These are phyloP conservation scores for Xylaria longipes DNA, from an alignment of 495 filamentous ascomycete genomes.

Conservation along the genomic window DNA sequence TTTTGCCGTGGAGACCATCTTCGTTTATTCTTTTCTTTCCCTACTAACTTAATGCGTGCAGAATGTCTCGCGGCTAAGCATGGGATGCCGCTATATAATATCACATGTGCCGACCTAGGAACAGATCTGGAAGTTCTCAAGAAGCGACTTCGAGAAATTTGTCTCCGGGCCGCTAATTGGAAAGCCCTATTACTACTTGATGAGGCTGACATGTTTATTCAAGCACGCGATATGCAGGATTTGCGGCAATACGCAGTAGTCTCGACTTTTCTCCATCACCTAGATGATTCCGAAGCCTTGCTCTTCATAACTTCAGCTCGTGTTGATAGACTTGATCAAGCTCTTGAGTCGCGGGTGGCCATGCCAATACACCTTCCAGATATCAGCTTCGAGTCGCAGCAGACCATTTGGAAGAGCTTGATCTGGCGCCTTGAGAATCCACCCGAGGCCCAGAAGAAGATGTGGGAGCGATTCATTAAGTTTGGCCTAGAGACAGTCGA, in stretches of 20 bases:
- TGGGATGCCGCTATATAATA: background rate
- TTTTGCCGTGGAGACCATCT: background rate
- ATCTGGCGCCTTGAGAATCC: background rate
- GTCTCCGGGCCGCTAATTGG: background rate
- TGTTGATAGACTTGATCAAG: background rate
- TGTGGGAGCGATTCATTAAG: background rate
- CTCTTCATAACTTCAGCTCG: background rate
- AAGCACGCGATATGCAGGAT: background rate
- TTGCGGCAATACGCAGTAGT: background rate
- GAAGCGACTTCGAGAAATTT: background rate
- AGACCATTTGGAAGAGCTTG: background rate
- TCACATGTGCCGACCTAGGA: conserved; percentile 10
- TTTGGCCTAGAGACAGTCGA: background rate
- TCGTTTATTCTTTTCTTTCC: background rate
- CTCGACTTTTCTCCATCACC: background rate
- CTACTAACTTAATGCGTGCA: background rate
- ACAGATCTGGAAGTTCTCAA: background rate
- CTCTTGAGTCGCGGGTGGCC: background rate
- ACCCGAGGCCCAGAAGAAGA: background rate
- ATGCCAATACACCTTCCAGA: conserved; percentile 3
- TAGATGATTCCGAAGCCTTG: background rate
- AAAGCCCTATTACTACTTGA: background rate
- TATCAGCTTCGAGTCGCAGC: background rate
- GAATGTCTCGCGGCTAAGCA: conserved; percentile 1
- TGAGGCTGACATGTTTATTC: conserved; percentile 8